phyloP scores from a whole-genome alignment of 2,329 filamentous ascomycete genomes.

The Nemania sp. region DNA sequence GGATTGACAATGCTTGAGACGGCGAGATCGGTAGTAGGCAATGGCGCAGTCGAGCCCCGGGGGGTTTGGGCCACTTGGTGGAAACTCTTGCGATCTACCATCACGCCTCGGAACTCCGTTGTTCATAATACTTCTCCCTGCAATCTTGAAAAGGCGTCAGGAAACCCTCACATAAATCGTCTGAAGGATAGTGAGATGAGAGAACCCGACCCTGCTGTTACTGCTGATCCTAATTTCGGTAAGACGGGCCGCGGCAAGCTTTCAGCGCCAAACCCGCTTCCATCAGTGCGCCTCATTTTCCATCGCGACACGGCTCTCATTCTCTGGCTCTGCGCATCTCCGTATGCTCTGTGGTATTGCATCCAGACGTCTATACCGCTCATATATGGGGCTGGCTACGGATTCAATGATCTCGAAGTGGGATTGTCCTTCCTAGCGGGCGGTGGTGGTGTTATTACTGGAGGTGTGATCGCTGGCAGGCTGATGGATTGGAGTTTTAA shows the following conservation, averaged over 20 bases:
- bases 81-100: background rate
- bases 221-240: conserved; percentile 1
- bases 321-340: conserved; percentile 15
- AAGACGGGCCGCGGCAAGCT: conserved; percentile 10
- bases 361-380: conserved; percentile 16
- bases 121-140: background rate
- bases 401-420: conserved; percentile 48
- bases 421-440: conserved; percentile 45
- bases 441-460: conserved; percentile 42
- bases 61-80: conserved; percentile 23
- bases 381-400: conserved; percentile 13
- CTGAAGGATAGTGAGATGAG: too few relatives aligned
- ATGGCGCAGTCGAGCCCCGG: conserved; percentile 12
- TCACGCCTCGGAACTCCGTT: background rate
- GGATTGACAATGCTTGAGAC: conserved; percentile 23
- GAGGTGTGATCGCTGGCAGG: conserved; percentile 43
- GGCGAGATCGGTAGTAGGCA: conserved; percentile 18
- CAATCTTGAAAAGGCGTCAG: background rate
- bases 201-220: too few relatives aligned
- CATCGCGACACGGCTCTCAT: conserved; percentile 19
- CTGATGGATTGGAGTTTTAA: conserved; percentile 60
- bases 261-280: conserved; percentile 12
- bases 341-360: conserved; percentile 17
- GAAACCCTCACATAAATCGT: background rate
- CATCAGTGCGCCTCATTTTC: conserved; percentile 22